Evolutionary conservation across 164 flowering plant genomes (phyloP), one percentile per base, ranked within the genome.

Genomic region (Macadamia integrifolia): DNA sequence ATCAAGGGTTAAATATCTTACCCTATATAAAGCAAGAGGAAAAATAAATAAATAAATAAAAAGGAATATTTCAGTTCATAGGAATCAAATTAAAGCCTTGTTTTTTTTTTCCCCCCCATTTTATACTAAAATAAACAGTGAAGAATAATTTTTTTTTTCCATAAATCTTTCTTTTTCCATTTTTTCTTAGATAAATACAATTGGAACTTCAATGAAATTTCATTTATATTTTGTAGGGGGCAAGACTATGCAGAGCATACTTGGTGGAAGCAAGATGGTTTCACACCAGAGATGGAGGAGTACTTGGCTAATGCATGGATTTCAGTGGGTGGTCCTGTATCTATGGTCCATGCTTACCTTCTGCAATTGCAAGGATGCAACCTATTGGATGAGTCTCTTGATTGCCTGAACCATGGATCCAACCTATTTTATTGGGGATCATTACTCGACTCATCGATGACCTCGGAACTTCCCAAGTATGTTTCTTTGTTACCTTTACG

Each of bases 251-350:
- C 32, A 62, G 23, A 68, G 43, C 78, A 58, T 79, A 70, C 30
- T 58, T 74, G 13, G 62, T 59, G 13, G 79, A 79, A 67, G 75
- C 76, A 55, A 30, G 65, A 14, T 79, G 79, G 82, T 76, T 63
- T 53, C 65, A 74, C 29, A n/a, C 82, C 82, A 1, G 68, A 58
- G 18, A 6, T 76, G 35, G 58, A 63, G 1, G 82, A 79, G 60
- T 79, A 76, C 68, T 30, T 74, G 43, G 43, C 28, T 28, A 79
- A 73, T 69, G 77, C 71, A 23, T 68, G 72, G 66, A 66, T 43
- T 11, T 79, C 82, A 0, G 75, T 76, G 17, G 79, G 77, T 6
- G 79, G 76, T 9, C 70, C 67, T 1, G 69, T 58, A 42, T 62
- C 72, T 31, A 68, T 71, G 40, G 64, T 62, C 11, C 73, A 71